A percentile compares a stretch with the other conserved stretches of the same genome.
phyloP scores from a whole-genome alignment of 2,329 filamentous ascomycete genomes.

The Trichoderma cornu-damae region DNA sequence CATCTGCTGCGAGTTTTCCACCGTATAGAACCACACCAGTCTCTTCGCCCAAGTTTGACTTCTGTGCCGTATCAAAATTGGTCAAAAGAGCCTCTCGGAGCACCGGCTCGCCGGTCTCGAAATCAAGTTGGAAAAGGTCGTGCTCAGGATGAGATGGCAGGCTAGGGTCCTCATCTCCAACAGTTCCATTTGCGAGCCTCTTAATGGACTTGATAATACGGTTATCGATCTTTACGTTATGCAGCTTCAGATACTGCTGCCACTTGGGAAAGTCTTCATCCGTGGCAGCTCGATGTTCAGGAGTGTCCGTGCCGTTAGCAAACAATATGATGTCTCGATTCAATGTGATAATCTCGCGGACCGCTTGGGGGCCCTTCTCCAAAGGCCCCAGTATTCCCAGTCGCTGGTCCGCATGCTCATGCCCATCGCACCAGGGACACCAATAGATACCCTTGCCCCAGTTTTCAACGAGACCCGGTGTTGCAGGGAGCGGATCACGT shows the following conservation, averaged over 20 bases:
- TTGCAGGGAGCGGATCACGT: constrained; percentile 48
- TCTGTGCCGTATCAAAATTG: constrained; percentile 44
- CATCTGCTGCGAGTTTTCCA: constrained; percentile 41
- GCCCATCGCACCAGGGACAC: constrained; percentile 62
- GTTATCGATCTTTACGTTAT: constrained; percentile 53
- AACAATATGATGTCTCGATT: constrained; percentile 53
- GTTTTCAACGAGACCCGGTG: constrained; percentile 49
- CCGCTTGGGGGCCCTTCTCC: constrained; percentile 38
- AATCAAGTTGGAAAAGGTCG: constrained; percentile 52
- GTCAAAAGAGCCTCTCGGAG: constrained; percentile 49
- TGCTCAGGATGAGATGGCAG: constrained; percentile 43
- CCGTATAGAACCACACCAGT: constrained; percentile 44
- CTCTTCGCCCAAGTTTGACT: constrained; percentile 42
- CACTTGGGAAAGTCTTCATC: constrained; percentile 42
- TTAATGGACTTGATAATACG: constrained; percentile 46
- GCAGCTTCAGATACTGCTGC: constrained; percentile 44
- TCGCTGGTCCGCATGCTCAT: constrained; percentile 55
- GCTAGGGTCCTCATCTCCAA: constrained; percentile 36
- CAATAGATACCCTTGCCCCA: constrained; percentile 58
- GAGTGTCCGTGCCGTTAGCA: constrained; percentile 54
- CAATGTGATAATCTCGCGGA: constrained; percentile 50
- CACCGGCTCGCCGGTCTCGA: constrained; percentile 41
- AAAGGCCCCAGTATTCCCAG: constrained; percentile 50
- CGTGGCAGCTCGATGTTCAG: constrained; percentile 36
- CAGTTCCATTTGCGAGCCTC: constrained; percentile 40